A percentile compares a stretch with the other conserved stretches of the same genome.
These are phyloP conservation scores for Fonsecaea multimorphosa DNA, from an alignment of 2,329 filamentous ascomycete species.

Conservation along the genomic window DNA sequence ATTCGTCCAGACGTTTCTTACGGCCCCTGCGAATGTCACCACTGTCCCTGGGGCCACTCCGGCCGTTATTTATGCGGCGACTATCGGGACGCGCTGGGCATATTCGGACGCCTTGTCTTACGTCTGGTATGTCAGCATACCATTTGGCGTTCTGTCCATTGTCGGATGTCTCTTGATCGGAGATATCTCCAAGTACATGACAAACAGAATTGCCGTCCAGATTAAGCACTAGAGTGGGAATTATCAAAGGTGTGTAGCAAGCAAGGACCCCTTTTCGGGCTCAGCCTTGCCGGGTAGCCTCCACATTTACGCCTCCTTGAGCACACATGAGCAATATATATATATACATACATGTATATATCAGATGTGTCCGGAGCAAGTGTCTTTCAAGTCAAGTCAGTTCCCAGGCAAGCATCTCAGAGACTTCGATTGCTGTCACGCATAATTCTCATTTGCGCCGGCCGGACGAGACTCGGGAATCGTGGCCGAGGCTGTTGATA, in stretches of 20 bases:
- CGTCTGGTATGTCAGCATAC: conserved; percentile 30
- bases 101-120: conserved; percentile 26
- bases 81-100: conserved; percentile 29
- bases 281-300: too few relatives aligned
- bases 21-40: conserved; percentile 17
- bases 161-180: conserved; percentile 29
- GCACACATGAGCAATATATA: too few relatives aligned
- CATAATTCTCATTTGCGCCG: too few relatives aligned
- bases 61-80: conserved; percentile 22
- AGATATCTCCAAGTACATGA: conserved; percentile 33
- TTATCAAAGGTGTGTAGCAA: too few relatives aligned
- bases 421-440: too few relatives aligned
- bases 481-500: too few relatives aligned
- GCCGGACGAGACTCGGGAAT: too few relatives aligned
- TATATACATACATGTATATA: too few relatives aligned
- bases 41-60: conserved; percentile 23
- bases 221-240: conserved; percentile 12
- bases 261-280: neutral
- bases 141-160: conserved; percentile 30
- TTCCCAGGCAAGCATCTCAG: too few relatives aligned
- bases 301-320: too few relatives aligned
- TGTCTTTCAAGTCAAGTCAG: too few relatives aligned
- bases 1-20: conserved; percentile 26
- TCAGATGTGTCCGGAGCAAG: too few relatives aligned
- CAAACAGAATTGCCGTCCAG: conserved; percentile 29